Percentiles rank a stretch among this genome's conserved stretches.
Conservation (phyloP, 352 stramenopile genomes). For the Phytophthora pluvialis region DNA sequence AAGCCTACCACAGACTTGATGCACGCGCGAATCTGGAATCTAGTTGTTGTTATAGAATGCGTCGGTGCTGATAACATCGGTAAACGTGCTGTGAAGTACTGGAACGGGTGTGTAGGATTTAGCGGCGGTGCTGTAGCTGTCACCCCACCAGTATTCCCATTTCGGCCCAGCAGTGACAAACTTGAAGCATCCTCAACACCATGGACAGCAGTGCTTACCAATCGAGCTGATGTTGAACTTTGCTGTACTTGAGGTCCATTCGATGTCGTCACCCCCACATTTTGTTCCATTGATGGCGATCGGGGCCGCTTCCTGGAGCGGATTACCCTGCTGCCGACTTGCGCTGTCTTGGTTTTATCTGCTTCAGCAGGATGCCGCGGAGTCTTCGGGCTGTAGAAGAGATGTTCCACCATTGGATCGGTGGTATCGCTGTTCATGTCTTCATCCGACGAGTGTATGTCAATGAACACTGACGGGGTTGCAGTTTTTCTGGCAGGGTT, state of each 20-base stretch:
- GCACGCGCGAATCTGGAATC: slow-evolving; percentile 68
- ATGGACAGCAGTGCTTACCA: not conserved
- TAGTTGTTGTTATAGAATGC: slow-evolving; percentile 18
- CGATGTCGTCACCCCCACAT: not conserved
- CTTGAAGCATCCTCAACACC: slow-evolving; percentile 10
- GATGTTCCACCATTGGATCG: slow-evolving; percentile 73
- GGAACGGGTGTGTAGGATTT: slow-evolving; percentile 46
- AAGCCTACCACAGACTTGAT: slow-evolving; percentile 88
- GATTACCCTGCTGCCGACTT: not conserved
- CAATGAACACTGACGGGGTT: slow-evolving; percentile 57
- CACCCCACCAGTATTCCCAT: slow-evolving; percentile 4
- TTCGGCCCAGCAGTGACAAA: slow-evolving; percentile 23
- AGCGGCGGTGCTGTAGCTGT: slow-evolving; percentile 4
- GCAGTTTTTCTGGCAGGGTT: slow-evolving; percentile 7
- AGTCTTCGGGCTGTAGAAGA: slow-evolving; percentile 84
- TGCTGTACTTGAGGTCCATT: slow-evolving; percentile 3
- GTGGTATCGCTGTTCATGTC: slow-evolving; percentile 68
- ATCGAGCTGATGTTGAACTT: slow-evolving; percentile 1
- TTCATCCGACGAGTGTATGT: slow-evolving; percentile 65
- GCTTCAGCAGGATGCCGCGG: slow-evolving; percentile 24
- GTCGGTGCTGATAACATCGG: slow-evolving; percentile 23
- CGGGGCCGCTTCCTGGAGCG: slow-evolving; percentile 43
- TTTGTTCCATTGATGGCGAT: slow-evolving; percentile 29
- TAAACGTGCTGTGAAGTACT: slow-evolving; percentile 55
- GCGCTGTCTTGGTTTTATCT: not conserved